Conservation (phyloP, 495 filamentous ascomycete genomes). For the Entonaema liquescens region DNA sequence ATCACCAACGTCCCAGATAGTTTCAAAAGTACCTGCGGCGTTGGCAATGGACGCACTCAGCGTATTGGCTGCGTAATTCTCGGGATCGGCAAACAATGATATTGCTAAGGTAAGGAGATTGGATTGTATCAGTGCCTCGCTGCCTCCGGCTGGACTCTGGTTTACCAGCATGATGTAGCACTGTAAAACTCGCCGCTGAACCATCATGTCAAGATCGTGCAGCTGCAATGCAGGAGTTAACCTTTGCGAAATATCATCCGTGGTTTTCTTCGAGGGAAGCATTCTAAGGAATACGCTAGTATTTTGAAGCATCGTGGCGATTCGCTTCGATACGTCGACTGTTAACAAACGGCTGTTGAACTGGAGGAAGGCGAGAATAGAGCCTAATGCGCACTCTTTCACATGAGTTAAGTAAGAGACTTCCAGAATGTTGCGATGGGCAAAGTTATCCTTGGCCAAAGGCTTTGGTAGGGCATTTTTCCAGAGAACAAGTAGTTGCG, state of each 20-base stretch:
- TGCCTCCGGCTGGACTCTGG: conserved; percentile 79
- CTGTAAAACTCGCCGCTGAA: conserved; percentile 89
- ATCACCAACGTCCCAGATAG: conserved; percentile 92
- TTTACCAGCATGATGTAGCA: conserved; percentile 92
- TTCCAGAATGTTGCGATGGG: conserved; percentile 81
- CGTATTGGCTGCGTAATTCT: conserved; percentile 82
- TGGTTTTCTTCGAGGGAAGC: conserved; percentile 81
- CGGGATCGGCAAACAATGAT: conserved; percentile 91
- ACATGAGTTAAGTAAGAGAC: conserved; percentile 94
- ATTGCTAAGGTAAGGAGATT: conserved; percentile 93
- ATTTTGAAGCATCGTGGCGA: conserved; percentile 94
- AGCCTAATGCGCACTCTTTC: conserved; percentile 91
- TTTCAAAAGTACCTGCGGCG: conserved; percentile 89
- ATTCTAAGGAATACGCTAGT: conserved; percentile 87
- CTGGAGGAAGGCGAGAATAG: conserved; percentile 89
- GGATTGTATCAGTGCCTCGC: conserved; percentile 86
- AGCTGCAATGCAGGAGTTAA: conserved; percentile 88
- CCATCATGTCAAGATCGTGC: conserved; percentile 93
- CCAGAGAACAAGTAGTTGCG: conserved; percentile 95
- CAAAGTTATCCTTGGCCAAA: conserved; percentile 86
- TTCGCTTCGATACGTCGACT: conserved; percentile 91
- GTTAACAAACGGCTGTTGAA: conserved; percentile 94
- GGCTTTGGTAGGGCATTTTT: conserved; percentile 96
- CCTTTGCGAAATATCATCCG: conserved; percentile 86
- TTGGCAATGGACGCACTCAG: conserved; percentile 92